These are phyloP conservation scores for Hyparrhenia diplandra DNA, from an alignment of 176 grass and related monocot genomes.

Conservation along the genomic window DNA sequence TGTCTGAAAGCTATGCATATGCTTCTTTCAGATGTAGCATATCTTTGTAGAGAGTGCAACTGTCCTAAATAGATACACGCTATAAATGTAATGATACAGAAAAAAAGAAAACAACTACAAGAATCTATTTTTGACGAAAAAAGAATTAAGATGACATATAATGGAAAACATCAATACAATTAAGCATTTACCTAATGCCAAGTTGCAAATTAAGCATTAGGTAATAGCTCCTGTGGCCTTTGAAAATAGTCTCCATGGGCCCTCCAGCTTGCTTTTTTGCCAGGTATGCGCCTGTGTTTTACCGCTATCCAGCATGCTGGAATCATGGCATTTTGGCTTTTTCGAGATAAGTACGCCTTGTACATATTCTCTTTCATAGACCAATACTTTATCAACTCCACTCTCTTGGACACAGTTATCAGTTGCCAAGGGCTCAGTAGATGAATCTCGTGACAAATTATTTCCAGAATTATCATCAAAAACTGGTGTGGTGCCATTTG, in stretches of 20 bases:
- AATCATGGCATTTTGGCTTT: conserved; percentile 52
- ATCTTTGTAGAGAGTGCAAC: background rate
- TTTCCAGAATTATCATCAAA: conserved; percentile 52
- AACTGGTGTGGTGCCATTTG: conserved; percentile 62
- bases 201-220: conserved; percentile 98
- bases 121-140: background rate
- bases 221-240: conserved; percentile 93
- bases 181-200: conserved; percentile 70
- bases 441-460: conserved; percentile 40
- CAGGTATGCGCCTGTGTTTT: conserved; percentile 50
- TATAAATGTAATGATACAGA: background rate
- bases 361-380: conserved; percentile 84
- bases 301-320: conserved; percentile 36
- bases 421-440: conserved; percentile 39
- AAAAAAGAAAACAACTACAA: background rate
- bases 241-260: conserved; percentile 89
- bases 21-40: conserved; percentile 9
- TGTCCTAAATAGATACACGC: conserved; percentile 11
- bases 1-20: background rate
- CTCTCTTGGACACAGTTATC: conserved; percentile 32
- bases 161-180: background rate
- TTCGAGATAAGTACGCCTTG: conserved; percentile 89
- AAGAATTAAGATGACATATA: background rate
- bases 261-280: conserved; percentile 55
- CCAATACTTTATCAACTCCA: conserved; percentile 44